These are phyloP conservation scores for Aphanomyces cochlioides DNA, from an alignment of 352 stramenopile species.

Conservation along the genomic window DNA sequence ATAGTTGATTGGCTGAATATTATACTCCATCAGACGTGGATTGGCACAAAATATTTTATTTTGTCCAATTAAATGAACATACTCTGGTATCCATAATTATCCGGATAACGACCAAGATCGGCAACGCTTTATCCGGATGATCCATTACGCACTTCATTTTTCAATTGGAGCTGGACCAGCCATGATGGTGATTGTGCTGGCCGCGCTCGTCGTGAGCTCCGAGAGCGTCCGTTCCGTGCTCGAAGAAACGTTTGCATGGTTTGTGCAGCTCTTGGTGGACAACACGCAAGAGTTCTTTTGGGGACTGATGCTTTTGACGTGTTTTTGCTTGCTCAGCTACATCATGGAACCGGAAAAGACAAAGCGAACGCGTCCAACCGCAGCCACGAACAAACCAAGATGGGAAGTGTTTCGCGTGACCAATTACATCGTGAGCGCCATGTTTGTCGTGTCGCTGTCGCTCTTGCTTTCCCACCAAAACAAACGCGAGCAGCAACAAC, in stretches of 20 bases:
- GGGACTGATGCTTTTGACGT: constrained; percentile 19
- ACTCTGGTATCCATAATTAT: neutral
- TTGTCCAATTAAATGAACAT: neutral
- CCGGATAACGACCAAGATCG: constrained; percentile 3
- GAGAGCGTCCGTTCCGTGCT: constrained; percentile 21
- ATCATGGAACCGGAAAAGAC: constrained; percentile 29
- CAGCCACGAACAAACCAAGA: constrained; percentile 10
- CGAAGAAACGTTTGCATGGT: constrained; percentile 21
- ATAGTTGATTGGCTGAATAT: constrained; percentile 5
- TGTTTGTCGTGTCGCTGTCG: constrained; percentile 28
- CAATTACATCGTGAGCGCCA: constrained; percentile 26
- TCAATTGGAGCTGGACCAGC: neutral
- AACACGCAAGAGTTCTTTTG: constrained; percentile 28
- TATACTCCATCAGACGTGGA: too few relatives aligned
- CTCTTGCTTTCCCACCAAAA: constrained; percentile 27
- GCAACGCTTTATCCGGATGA: neutral
- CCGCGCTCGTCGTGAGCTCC: constrained; percentile 15
- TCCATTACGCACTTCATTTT: neutral
- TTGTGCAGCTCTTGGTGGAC: constrained; percentile 21
- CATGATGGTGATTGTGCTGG: constrained; percentile 16
- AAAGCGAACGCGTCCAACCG: neutral
- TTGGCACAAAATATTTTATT: neutral
- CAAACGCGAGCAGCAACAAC: constrained; percentile 1
- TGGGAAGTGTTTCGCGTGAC: constrained; percentile 28
- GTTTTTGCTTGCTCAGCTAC: constrained; percentile 27